A percentile compares a stretch with the other conserved stretches of the same genome.
Evolutionary conservation across 139 green algal genomes (phyloP).

Genomic region (Chlorella sp.): DNA sequence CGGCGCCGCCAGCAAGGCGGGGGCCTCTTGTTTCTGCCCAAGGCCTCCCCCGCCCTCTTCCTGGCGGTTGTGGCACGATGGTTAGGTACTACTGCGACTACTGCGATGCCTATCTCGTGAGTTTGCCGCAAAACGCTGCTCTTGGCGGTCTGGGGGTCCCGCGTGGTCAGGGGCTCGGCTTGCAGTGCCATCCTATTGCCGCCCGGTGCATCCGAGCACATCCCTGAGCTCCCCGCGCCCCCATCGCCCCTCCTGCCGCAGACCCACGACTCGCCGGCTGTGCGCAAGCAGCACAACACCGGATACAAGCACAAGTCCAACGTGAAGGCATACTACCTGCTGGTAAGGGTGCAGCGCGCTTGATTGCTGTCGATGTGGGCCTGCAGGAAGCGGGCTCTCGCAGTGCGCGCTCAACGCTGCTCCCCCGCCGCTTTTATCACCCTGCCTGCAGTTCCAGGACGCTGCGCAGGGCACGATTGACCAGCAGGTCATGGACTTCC

Average conservation of each 20-base stretch:
- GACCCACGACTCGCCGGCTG: slow-evolving; percentile 73
- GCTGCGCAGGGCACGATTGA: slow-evolving; percentile 50
- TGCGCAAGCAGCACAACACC: slow-evolving; percentile 95
- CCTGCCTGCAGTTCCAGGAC: slow-evolving; percentile 81
- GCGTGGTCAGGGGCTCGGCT: neutral
- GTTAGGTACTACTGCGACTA: slow-evolving; percentile 46
- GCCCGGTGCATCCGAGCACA: neutral
- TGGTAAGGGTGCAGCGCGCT: slow-evolving; percentile 85
- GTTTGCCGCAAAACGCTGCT: neutral
- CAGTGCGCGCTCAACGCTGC: neutral
- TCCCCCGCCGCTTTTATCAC: neutral
- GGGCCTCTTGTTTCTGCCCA: too few relatives aligned
- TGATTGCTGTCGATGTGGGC: neutral
- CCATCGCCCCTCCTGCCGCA: neutral
- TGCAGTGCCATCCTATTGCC: neutral
- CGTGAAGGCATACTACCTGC: slow-evolving; percentile 94
- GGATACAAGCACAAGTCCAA: slow-evolving; percentile 98
- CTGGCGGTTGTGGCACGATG: neutral
- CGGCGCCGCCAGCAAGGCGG: too few relatives aligned
- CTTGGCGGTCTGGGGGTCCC: neutral
- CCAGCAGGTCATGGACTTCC: slow-evolving; percentile 48
- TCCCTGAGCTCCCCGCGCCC: neutral
- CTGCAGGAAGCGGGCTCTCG: neutral
- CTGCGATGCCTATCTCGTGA: slow-evolving; percentile 83
- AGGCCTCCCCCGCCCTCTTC: too few relatives aligned